These are phyloP conservation scores for Parietaria judaica DNA, from an alignment of 306 rosid species.

Conservation along the genomic window DNA sequence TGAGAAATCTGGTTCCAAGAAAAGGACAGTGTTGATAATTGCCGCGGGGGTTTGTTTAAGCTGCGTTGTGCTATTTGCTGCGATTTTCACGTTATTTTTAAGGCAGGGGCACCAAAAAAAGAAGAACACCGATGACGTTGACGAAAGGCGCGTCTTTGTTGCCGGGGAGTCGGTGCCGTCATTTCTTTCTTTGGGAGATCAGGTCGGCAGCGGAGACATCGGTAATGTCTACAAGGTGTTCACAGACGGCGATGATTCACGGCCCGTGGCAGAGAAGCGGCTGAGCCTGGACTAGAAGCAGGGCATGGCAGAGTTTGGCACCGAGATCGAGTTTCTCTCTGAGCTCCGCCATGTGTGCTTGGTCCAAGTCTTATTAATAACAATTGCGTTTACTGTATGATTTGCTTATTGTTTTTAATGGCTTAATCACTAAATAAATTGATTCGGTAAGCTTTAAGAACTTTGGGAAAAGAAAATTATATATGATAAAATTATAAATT, in stretches of 20 bases:
- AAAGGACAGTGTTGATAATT: background rate
- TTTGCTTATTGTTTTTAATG: no score
- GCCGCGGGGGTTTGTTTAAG: background rate
- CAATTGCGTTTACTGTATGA: no score
- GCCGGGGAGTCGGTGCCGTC: background rate
- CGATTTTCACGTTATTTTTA: background rate
- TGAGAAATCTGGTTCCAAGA: background rate
- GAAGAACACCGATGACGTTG: background rate
- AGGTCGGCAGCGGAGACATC: background rate
- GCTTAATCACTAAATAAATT: no score
- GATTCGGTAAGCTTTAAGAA: no score
- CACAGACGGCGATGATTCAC: background rate
- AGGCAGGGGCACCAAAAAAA: background rate
- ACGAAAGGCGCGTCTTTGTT: background rate
- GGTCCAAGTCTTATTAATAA: background rate
- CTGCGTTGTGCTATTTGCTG: background rate
- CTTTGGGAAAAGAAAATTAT: no score
- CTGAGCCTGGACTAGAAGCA: background rate
- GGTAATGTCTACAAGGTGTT: constrained; percentile 1
- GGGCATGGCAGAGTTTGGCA: background rate
- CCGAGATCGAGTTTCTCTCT: constrained; percentile 2
- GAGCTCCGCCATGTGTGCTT: constrained; percentile 9
- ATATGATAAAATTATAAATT: no score
- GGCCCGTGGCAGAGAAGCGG: background rate
- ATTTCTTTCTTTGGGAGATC: constrained; percentile 9